Base-by-base conservation (phyloP, 176 grass and related monocot species). In the Echinochloa phyllopogon region DNA sequence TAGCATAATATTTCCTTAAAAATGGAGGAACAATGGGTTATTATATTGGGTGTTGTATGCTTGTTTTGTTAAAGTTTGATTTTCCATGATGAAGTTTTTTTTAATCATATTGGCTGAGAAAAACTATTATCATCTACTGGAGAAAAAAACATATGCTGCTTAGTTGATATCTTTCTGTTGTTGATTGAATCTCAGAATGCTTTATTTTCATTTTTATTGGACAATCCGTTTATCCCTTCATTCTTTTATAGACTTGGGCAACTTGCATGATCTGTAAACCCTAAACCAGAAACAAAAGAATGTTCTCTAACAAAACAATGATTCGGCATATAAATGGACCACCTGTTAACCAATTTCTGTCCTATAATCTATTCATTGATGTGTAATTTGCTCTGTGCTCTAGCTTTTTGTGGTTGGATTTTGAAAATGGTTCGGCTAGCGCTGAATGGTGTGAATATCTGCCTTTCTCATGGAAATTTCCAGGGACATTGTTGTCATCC, bases 231-330 rank as follows among this genome's bases (percentile, higher is more conserved):
- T 25, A 78, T 63, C 21, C 39, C 20, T 25, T 36, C 10, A 43
- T 61, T 48, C 27, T 40, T 85, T 48, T 18, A 84, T 84, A 66
- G 65, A 86, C 12, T 73, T 64, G 16, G 42, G 61, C 51, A 60
- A 71, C 23, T 70, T n/a, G 58, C 6, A 53, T 60, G 36, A 59
- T 59, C 3, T 61, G 8, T 67, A 59, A 67, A 80, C 11, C 49
- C 5, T 67, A 59, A 67, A 80, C 11, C 49, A 14, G 6, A 79
- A 72, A 57, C 12, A 44, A 48, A 72, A 79, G 4, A 11, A 74
- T 29, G 42, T 69, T 72, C 17, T 56, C 1, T 65, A 20, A 63
- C 17, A 1, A 70, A 63, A 24, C 25, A 43, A 62, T 60, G 62
- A 20, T 14, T 24, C 5, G 39, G 16, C 8, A 67, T 21, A 48